A percentile compares a stretch with the other conserved stretches of the same genome.
phyloP scores from a whole-genome alignment of 2,329 filamentous ascomycete genomes.

The Catunica adiposa region DNA sequence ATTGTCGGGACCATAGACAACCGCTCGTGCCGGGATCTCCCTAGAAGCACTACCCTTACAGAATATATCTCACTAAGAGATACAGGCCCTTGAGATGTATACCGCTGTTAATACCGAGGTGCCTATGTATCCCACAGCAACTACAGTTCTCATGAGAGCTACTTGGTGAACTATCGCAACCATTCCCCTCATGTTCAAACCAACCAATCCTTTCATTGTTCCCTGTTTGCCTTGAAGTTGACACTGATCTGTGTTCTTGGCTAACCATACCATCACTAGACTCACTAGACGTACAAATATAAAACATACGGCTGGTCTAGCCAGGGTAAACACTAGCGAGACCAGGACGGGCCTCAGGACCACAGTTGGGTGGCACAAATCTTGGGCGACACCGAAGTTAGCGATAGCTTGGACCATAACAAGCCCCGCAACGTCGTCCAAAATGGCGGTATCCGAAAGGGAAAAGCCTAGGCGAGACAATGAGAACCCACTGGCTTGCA shows the following conservation, averaged over 20 bases:
- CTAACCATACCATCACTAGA: constrained; percentile 22
- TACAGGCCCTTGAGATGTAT: constrained; percentile 41
- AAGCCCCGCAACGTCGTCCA: constrained; percentile 65
- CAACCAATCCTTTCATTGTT: neutral
- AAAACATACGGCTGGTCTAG: constrained; percentile 30
- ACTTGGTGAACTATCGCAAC: constrained; percentile 21
- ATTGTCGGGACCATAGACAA: too few species aligned
- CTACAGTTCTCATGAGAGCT: constrained; percentile 33
- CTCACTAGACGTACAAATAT: constrained; percentile 28
- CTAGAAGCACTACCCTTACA: neutral
- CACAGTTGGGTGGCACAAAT: constrained; percentile 20
- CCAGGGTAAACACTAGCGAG: constrained; percentile 33
- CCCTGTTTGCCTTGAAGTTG: neutral
- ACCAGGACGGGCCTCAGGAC: constrained; percentile 31
- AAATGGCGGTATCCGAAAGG: constrained; percentile 57
- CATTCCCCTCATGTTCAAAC: too few species aligned
- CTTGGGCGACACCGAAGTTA: constrained; percentile 32
- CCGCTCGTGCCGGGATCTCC: too few species aligned
- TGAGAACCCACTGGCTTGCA: constrained; percentile 27
- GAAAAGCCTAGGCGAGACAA: constrained; percentile 40
- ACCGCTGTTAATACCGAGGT: constrained; percentile 47
- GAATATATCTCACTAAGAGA: constrained; percentile 46
- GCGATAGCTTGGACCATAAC: constrained; percentile 64
- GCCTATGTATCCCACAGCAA: constrained; percentile 40
- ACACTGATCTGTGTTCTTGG: neutral